These are phyloP conservation scores for Hypericum androsaemum DNA, from an alignment of 345 rosid species.

Conservation along the genomic window DNA sequence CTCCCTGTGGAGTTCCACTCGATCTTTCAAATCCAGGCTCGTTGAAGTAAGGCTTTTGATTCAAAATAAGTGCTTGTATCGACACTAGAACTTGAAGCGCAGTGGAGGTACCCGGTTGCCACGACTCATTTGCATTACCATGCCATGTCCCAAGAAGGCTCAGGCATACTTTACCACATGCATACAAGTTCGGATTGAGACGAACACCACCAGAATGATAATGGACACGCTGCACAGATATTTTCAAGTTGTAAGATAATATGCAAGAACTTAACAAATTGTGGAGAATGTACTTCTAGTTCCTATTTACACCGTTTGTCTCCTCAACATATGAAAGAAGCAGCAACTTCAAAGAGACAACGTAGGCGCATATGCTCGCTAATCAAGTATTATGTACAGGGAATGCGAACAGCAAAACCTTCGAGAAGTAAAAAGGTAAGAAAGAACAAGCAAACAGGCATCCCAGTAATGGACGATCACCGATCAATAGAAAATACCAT, in stretches of 20 bases:
- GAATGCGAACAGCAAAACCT: no score
- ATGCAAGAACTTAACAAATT: no score
- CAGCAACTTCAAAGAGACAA: no score
- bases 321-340: no score
- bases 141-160: slow-evolving; percentile 94
- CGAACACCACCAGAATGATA: slow-evolving; percentile 80
- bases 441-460: not conserved
- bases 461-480: no score
- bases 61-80: slow-evolving; percentile 83
- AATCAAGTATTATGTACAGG: no score
- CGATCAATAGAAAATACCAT: no score
- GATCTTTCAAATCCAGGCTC: slow-evolving; percentile 61
- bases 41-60: slow-evolving; percentile 72
- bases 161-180: slow-evolving; percentile 74
- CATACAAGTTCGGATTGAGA: slow-evolving; percentile 76
- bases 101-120: slow-evolving; percentile 73
- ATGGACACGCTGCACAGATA: slow-evolving; percentile 44
- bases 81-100: slow-evolving; percentile 89
- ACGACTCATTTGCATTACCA: slow-evolving; percentile 63
- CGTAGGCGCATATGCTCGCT: no score
- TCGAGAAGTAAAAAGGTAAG: not conserved
- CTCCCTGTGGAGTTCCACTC: slow-evolving; percentile 44
- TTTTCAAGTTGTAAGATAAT: slow-evolving; percentile 12
- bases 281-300: no score
- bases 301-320: no score